Conservation (phyloP, 768 basidiomycete genomes). For the Xerocomus potaroensis region DNA sequence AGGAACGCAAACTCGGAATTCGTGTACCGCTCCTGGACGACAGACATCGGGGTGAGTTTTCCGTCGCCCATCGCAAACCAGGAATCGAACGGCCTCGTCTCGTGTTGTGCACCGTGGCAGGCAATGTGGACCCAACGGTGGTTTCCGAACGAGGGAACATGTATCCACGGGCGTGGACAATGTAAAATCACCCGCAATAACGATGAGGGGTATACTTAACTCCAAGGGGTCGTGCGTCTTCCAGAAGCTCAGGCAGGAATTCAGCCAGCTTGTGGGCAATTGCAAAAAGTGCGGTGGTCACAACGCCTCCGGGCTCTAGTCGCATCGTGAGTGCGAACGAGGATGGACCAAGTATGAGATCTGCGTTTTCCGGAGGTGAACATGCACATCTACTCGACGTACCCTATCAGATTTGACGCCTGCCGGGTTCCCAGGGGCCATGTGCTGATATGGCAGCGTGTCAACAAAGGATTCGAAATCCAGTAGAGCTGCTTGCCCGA, state of each 20-base stretch:
- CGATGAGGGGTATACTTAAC: conserved; percentile 43
- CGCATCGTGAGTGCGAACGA: conserved; percentile 51
- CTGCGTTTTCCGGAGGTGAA: background rate
- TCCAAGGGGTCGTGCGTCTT: conserved; percentile 37
- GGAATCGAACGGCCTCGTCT: no score
- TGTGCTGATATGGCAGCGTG: conserved; percentile 45
- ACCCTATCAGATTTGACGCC: conserved; percentile 60
- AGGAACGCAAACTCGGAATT: no score
- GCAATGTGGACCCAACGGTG: no score
- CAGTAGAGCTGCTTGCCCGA: conserved; percentile 54
- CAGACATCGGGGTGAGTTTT: no score
- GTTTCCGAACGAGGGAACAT: background rate
- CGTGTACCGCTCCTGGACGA: no score
- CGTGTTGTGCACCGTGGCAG: no score
- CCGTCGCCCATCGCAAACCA: no score
- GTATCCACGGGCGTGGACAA: conserved; percentile 20
- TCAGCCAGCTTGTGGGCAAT: conserved; percentile 42
- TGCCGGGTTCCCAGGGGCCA: conserved; percentile 45
- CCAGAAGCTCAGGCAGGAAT: conserved; percentile 38
- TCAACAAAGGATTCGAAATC: conserved; percentile 53
- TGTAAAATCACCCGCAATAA: conserved; percentile 51
- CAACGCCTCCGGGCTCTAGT: conserved; percentile 48
- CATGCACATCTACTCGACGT: conserved; percentile 31
- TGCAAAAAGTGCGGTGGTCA: conserved; percentile 52
- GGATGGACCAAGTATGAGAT: background rate